Evolutionary conservation across 306 rosid species (phyloP).

Genomic region (Vigna radiata): DNA sequence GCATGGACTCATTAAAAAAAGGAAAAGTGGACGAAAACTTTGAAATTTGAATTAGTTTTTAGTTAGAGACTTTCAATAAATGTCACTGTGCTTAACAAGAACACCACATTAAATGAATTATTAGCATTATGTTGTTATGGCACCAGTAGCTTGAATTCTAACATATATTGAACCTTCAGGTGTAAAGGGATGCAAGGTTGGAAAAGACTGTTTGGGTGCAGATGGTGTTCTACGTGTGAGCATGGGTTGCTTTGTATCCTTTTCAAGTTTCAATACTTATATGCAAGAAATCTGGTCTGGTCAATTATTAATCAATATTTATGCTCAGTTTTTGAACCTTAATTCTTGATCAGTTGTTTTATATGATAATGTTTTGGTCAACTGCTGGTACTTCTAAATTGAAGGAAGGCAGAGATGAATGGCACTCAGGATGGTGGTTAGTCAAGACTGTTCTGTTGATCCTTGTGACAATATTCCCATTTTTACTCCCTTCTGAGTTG

Average conservation of each 20-base stretch:
- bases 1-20: too few relatives aligned
- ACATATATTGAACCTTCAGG: constrained; percentile 53
- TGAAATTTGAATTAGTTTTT: background rate
- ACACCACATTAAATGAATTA: background rate
- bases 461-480: constrained; percentile 63
- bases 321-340: constrained; percentile 53
- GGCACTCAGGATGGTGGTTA: constrained; percentile 99
- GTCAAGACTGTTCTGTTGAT: constrained; percentile 72
- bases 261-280: constrained; percentile 34
- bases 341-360: constrained; percentile 70
- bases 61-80: background rate
- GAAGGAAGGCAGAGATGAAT: constrained; percentile 63
- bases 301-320: background rate
- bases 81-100: background rate
- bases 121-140: background rate
- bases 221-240: constrained; percentile 95
- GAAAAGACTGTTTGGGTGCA: constrained; percentile 78
- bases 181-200: constrained; percentile 73
- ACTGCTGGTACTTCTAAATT: constrained; percentile 76
- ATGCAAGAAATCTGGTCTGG: constrained; percentile 18
- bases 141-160: constrained; percentile 21
- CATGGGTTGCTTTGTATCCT: constrained; percentile 98
- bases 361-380: constrained; percentile 81
- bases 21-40: background rate
- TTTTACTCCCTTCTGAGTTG: constrained; percentile 76